These are phyloP conservation scores for Exophiala mesophila DNA, from an alignment of 2,329 filamentous ascomycete species.

Conservation along the genomic window DNA sequence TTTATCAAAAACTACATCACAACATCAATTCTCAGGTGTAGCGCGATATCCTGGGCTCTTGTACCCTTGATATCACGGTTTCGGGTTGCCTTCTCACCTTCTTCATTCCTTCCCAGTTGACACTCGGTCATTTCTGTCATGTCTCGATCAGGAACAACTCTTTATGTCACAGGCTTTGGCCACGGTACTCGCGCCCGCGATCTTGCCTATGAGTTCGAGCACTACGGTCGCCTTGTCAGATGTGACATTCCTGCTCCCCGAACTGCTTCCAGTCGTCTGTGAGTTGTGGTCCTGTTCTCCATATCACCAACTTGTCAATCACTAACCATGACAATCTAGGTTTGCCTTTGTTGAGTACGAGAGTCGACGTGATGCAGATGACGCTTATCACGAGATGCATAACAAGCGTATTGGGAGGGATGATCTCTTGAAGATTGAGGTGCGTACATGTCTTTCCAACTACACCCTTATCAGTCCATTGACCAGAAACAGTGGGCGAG, in stretches of 20 bases:
- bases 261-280: constrained; percentile 92
- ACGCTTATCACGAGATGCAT: constrained; percentile 99
- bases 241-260: constrained; percentile 97
- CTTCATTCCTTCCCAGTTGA: constrained; percentile 5
- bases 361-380: constrained; percentile 94
- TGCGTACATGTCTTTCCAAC: constrained; percentile 40
- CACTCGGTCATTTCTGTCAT: constrained; percentile 12
- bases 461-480: not conserved
- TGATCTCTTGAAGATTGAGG: constrained; percentile 96
- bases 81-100: constrained; percentile 2
- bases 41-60: not conserved
- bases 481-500: constrained; percentile 73
- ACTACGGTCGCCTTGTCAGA: constrained; percentile 96
- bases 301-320: constrained; percentile 19
- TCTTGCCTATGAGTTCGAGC: constrained; percentile 99
- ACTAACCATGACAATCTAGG: constrained; percentile 41
- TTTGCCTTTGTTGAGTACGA: constrained; percentile 99
- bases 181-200: constrained; percentile 97
- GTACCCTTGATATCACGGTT: not conserved
- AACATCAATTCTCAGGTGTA: not conserved
- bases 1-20: not conserved
- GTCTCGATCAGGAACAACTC: constrained; percentile 69
- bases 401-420: constrained; percentile 97
- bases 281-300: constrained; percentile 50
- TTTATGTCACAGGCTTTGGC: constrained; percentile 99